Percentiles rank a stretch among this genome's conserved stretches.
Evolutionary conservation across 75 land plant species (phyloP).

Genomic region (Larix kaempferi): DNA sequence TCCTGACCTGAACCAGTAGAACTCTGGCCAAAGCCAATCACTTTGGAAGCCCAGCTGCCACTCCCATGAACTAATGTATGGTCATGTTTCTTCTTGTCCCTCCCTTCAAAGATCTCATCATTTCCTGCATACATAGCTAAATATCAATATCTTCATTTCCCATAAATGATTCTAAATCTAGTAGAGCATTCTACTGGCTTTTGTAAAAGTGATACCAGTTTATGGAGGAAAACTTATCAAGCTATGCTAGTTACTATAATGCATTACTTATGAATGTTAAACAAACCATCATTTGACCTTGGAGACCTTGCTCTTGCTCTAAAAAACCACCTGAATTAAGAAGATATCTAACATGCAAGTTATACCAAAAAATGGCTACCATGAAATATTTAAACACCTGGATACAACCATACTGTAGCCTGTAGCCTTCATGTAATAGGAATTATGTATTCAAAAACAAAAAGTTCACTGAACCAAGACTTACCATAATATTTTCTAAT

Average conservation of each 20-base stretch:
- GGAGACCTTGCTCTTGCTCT: too few species aligned
- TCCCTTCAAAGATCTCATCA: neutral
- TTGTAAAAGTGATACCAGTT: neutral
- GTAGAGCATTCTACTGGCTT: too few species aligned
- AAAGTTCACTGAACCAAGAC: neutral
- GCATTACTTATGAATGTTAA: neutral
- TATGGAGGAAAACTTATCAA: neutral
- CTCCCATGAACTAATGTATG: neutral
- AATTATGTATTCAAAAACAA: neutral
- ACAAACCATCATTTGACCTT: neutral
- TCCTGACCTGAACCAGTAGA: slow-evolving; percentile 44
- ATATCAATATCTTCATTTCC: neutral
- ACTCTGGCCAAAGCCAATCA: slow-evolving; percentile 54
- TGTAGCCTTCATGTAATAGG: neutral
- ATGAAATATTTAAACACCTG: neutral
- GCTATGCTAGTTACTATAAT: neutral
- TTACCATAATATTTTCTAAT: neutral
- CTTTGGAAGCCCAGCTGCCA: slow-evolving; percentile 14
- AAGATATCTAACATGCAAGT: neutral
- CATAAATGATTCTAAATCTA: neutral
- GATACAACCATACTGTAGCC: neutral
- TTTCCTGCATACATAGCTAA: neutral
- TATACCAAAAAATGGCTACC: neutral
- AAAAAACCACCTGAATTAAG: neutral
- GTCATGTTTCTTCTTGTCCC: neutral